Evolutionary conservation across 345 rosid species (phyloP), one percentile per base, ranked within the genome.

Genomic region (Mangifera indica): DNA sequence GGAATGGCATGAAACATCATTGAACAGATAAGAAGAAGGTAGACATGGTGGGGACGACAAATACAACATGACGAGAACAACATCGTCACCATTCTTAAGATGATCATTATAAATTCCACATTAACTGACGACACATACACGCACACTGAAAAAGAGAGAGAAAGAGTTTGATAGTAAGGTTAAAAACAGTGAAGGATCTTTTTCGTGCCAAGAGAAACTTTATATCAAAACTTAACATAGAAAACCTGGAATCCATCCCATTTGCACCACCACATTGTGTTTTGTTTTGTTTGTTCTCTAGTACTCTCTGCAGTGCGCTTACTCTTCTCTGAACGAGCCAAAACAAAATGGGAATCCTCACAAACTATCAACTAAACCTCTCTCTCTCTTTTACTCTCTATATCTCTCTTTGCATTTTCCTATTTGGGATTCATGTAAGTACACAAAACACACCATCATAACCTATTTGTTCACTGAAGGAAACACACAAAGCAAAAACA

Each of bases 131-230:
- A 45, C 60, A 69, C 70, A 45, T 55, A 69, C 70, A 72, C 8
- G 57, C 45, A 76, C 48, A 69, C 18, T 21, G 54, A 55, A 25
- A 21, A 61, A 72, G 67, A 53, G 7, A 66, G 55, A 72, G 11
- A 40, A 12, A 67, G 29, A 20, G 49, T 69, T 67, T 57, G 61
- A 67, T 54, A 15, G 60, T 48, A 55, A 17, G 14, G 76, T 7
- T 17, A 67, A 74, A 72, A 77, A 73, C 61, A 77, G 72, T 32
- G 12, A 25, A 51, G 79, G 70, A 77, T 84, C 79, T 73, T 76
- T 86, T 85, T 88, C 91, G 88, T 86, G 86, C 68, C 81, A 78
- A 76, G 86, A 70, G 85, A 86, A 80, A 76, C 87, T 83, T 82
- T 74, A 76, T 78, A 78, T 82, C 70, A 32, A 75, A 72, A 60